These are phyloP conservation scores for Begonia masoniana DNA, from an alignment of 306 rosid species.

Conservation along the genomic window DNA sequence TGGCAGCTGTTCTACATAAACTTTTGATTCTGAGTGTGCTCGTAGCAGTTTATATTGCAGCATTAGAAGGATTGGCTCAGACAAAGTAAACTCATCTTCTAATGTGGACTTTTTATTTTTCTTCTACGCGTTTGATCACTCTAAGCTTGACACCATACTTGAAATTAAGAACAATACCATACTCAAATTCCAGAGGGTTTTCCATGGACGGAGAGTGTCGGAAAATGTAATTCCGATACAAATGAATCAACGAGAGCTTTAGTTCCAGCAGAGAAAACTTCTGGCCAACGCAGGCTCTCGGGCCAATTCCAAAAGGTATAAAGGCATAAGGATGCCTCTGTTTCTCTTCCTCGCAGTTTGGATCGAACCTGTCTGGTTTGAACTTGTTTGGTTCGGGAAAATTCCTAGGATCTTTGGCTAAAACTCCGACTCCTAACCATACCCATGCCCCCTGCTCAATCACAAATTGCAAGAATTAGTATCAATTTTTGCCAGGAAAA, in stretches of 20 bases:
- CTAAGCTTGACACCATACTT: slow-evolving; percentile 70
- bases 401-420: slow-evolving; percentile 73
- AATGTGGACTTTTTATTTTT: not conserved
- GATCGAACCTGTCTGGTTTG: slow-evolving; percentile 87
- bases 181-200: slow-evolving; percentile 63
- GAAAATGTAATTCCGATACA: slow-evolving; percentile 60
- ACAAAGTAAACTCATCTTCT: too few species aligned
- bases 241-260: slow-evolving; percentile 72
- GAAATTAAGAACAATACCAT: slow-evolving; percentile 83
- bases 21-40: too few species aligned
- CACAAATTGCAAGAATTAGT: not conserved
- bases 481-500: too few species aligned
- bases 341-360: slow-evolving; percentile 60
- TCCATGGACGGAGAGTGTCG: slow-evolving; percentile 81
- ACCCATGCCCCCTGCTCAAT: slow-evolving; percentile 86
- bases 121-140: slow-evolving; percentile 28
- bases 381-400: slow-evolving; percentile 91
- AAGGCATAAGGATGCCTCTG: slow-evolving; percentile 77
- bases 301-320: slow-evolving; percentile 87
- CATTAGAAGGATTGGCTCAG: too few species aligned
- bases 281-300: slow-evolving; percentile 82
- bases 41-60: too few species aligned
- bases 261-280: slow-evolving; percentile 68
- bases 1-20: too few species aligned
- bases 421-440: slow-evolving; percentile 84